phyloP scores from a whole-genome alignment of 805 yeast species.

The Torulaspora franciscae region DNA sequence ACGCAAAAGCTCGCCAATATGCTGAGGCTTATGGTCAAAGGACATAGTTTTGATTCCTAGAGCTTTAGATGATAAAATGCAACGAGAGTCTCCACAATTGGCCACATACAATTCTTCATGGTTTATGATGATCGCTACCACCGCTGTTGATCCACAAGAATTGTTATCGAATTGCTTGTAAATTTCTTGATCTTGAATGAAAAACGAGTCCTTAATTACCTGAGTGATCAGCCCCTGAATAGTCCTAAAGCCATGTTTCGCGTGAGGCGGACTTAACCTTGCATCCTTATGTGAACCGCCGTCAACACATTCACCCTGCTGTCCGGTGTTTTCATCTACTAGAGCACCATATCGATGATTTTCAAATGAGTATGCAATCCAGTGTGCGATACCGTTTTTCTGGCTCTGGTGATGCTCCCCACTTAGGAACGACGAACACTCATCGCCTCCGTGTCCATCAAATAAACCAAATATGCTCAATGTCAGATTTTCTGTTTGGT shows the following conservation, averaged over 20 bases:
- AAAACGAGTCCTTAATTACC: slow-evolving; percentile 41
- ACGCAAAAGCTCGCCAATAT: slow-evolving; percentile 88
- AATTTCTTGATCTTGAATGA: slow-evolving; percentile 43
- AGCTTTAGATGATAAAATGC: slow-evolving; percentile 47
- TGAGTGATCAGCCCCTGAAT: slow-evolving; percentile 36
- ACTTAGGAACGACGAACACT: slow-evolving; percentile 52
- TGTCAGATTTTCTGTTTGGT: slow-evolving; percentile 22
- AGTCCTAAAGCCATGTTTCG: slow-evolving; percentile 28
- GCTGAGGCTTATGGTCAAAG: slow-evolving; percentile 88
- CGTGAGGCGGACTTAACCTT: slow-evolving; percentile 10
- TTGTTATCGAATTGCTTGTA: slow-evolving; percentile 38
- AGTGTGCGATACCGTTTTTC: slow-evolving; percentile 27
- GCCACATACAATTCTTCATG: slow-evolving; percentile 49
- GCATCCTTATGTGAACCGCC: neutral
- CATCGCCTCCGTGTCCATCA: slow-evolving; percentile 79
- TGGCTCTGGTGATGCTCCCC: slow-evolving; percentile 19
- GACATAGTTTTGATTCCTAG: slow-evolving; percentile 59
- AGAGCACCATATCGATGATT: slow-evolving; percentile 28
- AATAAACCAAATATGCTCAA: slow-evolving; percentile 60
- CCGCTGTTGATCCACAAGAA: slow-evolving; percentile 51
- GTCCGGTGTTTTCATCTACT: slow-evolving; percentile 10
- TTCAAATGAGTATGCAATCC: slow-evolving; percentile 31
- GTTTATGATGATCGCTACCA: slow-evolving; percentile 43
- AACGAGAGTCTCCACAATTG: slow-evolving; percentile 74
- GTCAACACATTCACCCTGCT: slow-evolving; percentile 3